Evolutionary conservation across 331 rosid species (phyloP).

Genomic region (Pyracantha coccinea): DNA sequence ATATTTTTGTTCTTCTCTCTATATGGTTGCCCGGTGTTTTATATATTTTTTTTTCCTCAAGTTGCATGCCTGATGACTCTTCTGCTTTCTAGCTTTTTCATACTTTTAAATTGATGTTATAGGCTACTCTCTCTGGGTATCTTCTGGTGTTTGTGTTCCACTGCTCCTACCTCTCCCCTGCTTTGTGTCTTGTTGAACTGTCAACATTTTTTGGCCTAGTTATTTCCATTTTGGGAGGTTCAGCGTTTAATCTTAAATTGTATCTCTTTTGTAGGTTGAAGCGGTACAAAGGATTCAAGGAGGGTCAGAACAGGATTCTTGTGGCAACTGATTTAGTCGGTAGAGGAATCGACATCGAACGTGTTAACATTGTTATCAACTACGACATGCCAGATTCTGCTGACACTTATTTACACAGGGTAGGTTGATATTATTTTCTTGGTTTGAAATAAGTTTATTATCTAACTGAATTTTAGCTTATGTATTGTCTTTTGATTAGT

Average conservation of each 20-base stretch:
- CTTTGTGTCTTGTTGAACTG: background rate
- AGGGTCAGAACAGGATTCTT: constrained; percentile 92
- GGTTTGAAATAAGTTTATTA: background rate
- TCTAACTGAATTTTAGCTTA: background rate
- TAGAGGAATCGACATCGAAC: constrained; percentile 94
- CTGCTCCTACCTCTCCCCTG: background rate
- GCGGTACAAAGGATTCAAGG: constrained; percentile 95
- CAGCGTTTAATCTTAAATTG: background rate
- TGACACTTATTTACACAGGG: constrained; percentile 97
- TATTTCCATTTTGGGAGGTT: background rate
- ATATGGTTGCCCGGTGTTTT: background rate
- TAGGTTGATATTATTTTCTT: constrained; percentile 13
- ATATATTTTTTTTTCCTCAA: background rate
- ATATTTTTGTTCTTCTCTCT: background rate
- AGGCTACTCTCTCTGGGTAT: background rate
- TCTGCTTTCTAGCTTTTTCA: background rate
- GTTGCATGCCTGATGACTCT: background rate
- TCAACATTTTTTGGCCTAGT: background rate
- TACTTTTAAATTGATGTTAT: background rate
- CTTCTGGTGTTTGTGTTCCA: background rate
- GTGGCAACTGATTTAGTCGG: constrained; percentile 99
- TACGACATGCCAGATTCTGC: constrained; percentile 99
- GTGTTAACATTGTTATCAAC: constrained; percentile 92
- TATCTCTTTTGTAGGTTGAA: constrained; percentile 52
- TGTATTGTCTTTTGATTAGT: background rate